A percentile compares a stretch with the other conserved stretches of the same genome.
These are phyloP conservation scores for Fusarium bulbicola DNA, from an alignment of 2,329 filamentous ascomycete species.

Conservation along the genomic window DNA sequence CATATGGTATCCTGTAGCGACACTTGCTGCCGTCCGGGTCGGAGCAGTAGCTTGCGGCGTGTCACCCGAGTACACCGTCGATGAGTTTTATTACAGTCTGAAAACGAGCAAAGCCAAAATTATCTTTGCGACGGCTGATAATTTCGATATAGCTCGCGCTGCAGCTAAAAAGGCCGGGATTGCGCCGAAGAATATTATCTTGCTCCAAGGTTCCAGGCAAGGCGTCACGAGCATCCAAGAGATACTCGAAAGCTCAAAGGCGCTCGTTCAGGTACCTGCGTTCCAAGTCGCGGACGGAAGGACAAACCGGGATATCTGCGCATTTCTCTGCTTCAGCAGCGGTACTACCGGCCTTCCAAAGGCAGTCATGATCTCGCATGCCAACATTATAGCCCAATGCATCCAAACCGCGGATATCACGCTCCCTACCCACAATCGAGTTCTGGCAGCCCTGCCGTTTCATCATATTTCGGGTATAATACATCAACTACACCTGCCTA, in stretches of 20 bases:
- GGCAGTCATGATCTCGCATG: slow-evolving; percentile 38
- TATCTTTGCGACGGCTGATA: background rate
- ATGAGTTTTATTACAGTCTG: slow-evolving; percentile 8
- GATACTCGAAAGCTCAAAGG: background rate
- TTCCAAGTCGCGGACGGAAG: background rate
- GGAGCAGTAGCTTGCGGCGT: slow-evolving; percentile 1
- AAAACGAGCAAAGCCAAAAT: slow-evolving; percentile 8
- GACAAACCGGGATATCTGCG: slow-evolving; percentile 18
- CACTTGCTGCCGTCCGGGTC: background rate
- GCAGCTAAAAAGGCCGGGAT: slow-evolving; percentile 9
- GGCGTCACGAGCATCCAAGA: background rate
- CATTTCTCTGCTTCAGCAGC: slow-evolving; percentile 34
- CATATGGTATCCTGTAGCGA: background rate
- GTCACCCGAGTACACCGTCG: slow-evolving; percentile 15
- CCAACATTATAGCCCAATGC: slow-evolving; percentile 34
- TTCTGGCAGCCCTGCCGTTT: slow-evolving; percentile 38
- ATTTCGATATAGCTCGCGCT: background rate
- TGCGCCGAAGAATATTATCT: background rate
- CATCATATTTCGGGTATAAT: slow-evolving; percentile 37
- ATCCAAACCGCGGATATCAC: slow-evolving; percentile 21
- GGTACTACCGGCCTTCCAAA: slow-evolving; percentile 39
- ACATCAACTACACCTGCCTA: background rate
- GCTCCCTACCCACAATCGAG: background rate
- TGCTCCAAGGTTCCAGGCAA: background rate
- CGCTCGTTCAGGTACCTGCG: background rate